Percentiles rank a stretch among this genome's conserved stretches.
phyloP scores from a whole-genome alignment of 805 yeast genomes.

The Starmerella apicola region DNA sequence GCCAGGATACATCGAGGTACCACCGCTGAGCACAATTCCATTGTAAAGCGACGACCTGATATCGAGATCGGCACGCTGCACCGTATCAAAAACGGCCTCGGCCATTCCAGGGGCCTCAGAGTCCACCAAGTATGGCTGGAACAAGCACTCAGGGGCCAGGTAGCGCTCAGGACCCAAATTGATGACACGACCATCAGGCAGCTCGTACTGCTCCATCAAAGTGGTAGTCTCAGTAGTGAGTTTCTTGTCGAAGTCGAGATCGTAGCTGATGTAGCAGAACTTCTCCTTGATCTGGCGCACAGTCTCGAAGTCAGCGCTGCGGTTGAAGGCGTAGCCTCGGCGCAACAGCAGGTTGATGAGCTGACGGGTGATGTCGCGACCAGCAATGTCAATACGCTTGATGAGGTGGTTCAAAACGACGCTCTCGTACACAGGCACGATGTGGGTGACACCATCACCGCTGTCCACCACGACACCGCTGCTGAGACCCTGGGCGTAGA shows the following conservation, averaged over 20 bases:
- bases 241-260: constrained; percentile 76
- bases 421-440: constrained; percentile 95
- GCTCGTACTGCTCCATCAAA: constrained; percentile 76
- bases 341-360: constrained; percentile 80
- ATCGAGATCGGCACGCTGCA: constrained; percentile 91
- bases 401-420: constrained; percentile 93
- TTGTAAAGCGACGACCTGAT: constrained; percentile 76
- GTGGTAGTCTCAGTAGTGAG: constrained; percentile 92
- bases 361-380: constrained; percentile 96
- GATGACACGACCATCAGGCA: constrained; percentile 93
- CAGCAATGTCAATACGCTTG: constrained; percentile 88
- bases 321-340: constrained; percentile 94
- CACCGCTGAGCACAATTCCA: constrained; percentile 92
- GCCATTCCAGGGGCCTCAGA: constrained; percentile 96
- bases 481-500: constrained; percentile 91
- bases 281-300: constrained; percentile 97
- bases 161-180: constrained; percentile 92
- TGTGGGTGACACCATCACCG: constrained; percentile 97
- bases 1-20: constrained; percentile 98
- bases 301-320: constrained; percentile 98
- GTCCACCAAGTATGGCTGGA: constrained; percentile 91
- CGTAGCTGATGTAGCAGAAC: constrained; percentile 88
- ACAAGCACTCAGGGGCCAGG: constrained; percentile 92
- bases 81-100: constrained; percentile 78
- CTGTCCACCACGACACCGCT: constrained; percentile 98